A percentile compares a stretch with the other conserved stretches of the same genome.
Conservation (phyloP, 2,329 filamentous ascomycete species). For the Eutypella sp. region DNA sequence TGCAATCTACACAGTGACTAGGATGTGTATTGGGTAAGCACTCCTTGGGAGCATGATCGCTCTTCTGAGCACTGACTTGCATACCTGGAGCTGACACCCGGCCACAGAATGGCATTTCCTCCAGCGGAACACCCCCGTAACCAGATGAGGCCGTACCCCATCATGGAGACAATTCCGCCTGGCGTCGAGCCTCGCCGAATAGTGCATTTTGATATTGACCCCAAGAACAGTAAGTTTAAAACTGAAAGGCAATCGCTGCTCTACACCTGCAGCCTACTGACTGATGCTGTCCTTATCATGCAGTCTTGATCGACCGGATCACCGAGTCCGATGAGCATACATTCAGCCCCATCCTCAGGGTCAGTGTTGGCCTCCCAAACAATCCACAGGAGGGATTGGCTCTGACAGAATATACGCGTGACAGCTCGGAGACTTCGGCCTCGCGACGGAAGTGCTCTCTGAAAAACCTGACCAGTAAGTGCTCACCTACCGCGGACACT, state of each 20-base stretch:
- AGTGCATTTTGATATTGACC: slow-evolving; percentile 17
- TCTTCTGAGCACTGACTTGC: too few relatives aligned
- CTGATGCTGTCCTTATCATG: too few relatives aligned
- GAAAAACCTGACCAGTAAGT: slow-evolving; percentile 1
- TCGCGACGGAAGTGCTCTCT: not conserved
- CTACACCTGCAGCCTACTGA: too few relatives aligned
- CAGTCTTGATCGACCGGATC: slow-evolving; percentile 9
- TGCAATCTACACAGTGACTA: slow-evolving; percentile 11
- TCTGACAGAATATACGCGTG: not conserved
- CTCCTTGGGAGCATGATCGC: not conserved
- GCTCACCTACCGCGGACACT: not conserved
- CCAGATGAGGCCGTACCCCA: not conserved
- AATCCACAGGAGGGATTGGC: not conserved
- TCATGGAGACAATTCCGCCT: slow-evolving; percentile 8
- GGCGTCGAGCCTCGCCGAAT: slow-evolving; percentile 1
- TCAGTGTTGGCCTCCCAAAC: not conserved
- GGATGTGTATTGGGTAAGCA: slow-evolving; percentile 11
- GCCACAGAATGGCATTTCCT: slow-evolving; percentile 8
- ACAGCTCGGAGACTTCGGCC: slow-evolving; percentile 15
- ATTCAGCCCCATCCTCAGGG: slow-evolving; percentile 11
- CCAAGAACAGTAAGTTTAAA: slow-evolving; percentile 10
- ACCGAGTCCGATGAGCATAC: slow-evolving; percentile 3
- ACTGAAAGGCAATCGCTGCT: too few relatives aligned
- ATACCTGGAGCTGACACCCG: not conserved
- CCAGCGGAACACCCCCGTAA: not conserved